A percentile compares a stretch with the other conserved stretches of the same genome.
phyloP scores from a whole-genome alignment of 2,329 filamentous ascomycete species.

The Beauveria sp. region DNA sequence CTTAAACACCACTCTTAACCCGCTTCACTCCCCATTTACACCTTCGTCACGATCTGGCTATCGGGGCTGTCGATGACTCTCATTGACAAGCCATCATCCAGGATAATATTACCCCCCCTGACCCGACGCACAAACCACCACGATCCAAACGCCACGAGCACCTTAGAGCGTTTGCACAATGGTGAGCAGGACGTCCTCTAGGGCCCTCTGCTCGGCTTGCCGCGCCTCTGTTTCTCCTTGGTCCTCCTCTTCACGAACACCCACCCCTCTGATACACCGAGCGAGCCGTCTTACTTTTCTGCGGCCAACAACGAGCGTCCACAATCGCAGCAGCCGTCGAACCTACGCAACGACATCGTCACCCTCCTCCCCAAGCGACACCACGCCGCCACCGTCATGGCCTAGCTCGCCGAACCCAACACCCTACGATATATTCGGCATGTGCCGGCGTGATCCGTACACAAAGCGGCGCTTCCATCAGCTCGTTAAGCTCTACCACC shows the following conservation, averaged over 20 bases:
- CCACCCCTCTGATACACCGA: neutral
- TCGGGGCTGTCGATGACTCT: too few species aligned
- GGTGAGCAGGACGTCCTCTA: neutral
- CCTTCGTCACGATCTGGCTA: too few species aligned
- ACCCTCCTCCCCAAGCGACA: neutral
- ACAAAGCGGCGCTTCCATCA: constrained; percentile 80
- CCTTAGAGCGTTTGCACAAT: neutral
- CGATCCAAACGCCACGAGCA: neutral
- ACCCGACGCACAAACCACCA: too few species aligned
- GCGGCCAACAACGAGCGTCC: neutral
- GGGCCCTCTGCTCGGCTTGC: constrained; percentile 5
- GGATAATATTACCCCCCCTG: too few species aligned
- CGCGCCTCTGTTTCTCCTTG: neutral
- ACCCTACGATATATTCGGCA: constrained; percentile 81
- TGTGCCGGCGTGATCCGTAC: constrained; percentile 56
- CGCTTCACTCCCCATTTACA: too few species aligned
- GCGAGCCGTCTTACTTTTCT: neutral
- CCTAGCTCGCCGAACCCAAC: constrained; percentile 51
- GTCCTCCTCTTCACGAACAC: neutral
- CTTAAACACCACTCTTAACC: too few species aligned
- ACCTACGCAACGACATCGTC: constrained; percentile 2
- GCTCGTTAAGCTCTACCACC: constrained; percentile 93
- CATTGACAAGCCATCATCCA: neutral
- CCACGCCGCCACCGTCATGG: constrained; percentile 30
- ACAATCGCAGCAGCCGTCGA: neutral